Base-by-base conservation (phyloP, 345 rosid species). In the Populus euphratica region DNA sequence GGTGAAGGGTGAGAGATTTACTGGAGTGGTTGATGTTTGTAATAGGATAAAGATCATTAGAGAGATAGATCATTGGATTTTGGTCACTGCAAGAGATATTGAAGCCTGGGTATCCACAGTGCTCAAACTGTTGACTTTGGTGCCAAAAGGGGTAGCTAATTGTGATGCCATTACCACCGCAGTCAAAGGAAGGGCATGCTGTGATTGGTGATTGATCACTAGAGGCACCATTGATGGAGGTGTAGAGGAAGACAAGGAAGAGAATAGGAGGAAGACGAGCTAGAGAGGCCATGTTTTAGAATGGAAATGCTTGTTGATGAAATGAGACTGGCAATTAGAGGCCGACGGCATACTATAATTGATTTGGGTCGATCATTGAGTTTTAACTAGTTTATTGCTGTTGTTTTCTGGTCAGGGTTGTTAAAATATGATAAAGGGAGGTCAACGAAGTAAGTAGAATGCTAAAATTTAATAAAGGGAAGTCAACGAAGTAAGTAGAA, bases 61-160 rank as follows among this genome's bases (percentile, higher is more conserved):
- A 47, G 41, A 82, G 73, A 62, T 74, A 33, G 20, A 85, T n/a
- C 29, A 76, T 20, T 44, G 81, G 73, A 0, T 62, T 70, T 68
- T 68, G 73, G 50, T 9, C 70, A 72, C 21, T 43, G 80, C 87
- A 85, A 2, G 87, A 79, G 70, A 82, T 35, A 23, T 75, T 77
- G 27, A 82, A 54, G 61, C 85, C 81, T 29, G 81, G 80, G 62
- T 82, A 85, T 50, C 87, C 87, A n/a, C 83, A 85, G 25, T 81
- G 75, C 13, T 79, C 77, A 5, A 6, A 23, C 18, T 38, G 41
- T 25, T 43, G 70, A 56, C 41, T 21, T 66, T 68, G 81, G 69
- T 52, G 79, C 80, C 85, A 85, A 10, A 82, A 82, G 0, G 87
- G 87, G 69, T 82, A 85, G 38, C 78, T 7, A 39, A 77, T 74